Evolutionary conservation across 148 eudicot species (phyloP), one percentile per base, ranked within the genome.

Genomic region (Heliamphora exappendiculata): DNA sequence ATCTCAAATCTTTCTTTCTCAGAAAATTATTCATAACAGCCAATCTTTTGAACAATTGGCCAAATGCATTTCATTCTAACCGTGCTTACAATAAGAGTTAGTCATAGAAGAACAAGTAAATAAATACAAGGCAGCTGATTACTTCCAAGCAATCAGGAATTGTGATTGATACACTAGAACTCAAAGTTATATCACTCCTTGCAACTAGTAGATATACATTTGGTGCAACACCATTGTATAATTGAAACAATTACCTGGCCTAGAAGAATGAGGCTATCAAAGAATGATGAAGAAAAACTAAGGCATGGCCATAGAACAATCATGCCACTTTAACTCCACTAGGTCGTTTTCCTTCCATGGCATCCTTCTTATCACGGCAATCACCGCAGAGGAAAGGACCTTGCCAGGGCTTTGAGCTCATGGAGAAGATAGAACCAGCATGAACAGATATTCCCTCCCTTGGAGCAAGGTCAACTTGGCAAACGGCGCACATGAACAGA

Each of bases 321-420:
- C 77, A 91, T 58, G 78, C 72, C 51, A 86, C 89, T 80, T 82
- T 90, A 78, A 92, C 81, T 73, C 97, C 91, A 76, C 95, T 93
- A 33, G 98, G 97, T 41, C 94, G 86, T 83, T 88, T 91, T 67
- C 98, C 97, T 85, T 93, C 97, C 98, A 93, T 93, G 69, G 98
- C 97, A 49, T 93, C 98, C 83, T 93, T 90, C 89, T 93, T 93
- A 37, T 88, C 73, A 14, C 87, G 90, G 54, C 98, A 93, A 77
- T 85, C 94, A 6, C 78, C 77, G 64, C 98, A 93, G 4, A 91
- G 89, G 82, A 93, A 93, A 33, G 96, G 98, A 26, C 98, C 98
- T 85, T 93, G 91, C 98, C 98, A 91, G 1, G 96, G 98, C 80
- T 87, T 93, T 59, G 89, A 77, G 80, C 92, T 86, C 34, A 88